A percentile compares a stretch with the other conserved stretches of the same genome.
Evolutionary conservation across 305 asterid genomes (phyloP).

Genomic region (Fraxinus angustifolia): DNA sequence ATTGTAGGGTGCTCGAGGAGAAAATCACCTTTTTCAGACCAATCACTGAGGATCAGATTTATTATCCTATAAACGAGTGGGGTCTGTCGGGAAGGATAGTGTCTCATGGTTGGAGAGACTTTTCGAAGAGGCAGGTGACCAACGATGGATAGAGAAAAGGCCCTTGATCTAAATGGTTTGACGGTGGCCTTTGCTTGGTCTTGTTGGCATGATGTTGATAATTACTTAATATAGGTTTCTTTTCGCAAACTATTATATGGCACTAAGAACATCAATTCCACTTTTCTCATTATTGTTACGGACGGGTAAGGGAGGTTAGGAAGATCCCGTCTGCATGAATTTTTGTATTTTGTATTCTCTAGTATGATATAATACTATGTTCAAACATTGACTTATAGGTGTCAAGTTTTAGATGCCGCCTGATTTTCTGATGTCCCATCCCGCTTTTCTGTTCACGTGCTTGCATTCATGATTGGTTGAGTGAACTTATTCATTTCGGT

Average conservation of each 20-base stretch:
- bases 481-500: neutral
- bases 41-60: neutral
- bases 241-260: neutral
- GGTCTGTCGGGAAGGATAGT: neutral
- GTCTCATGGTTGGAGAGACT: neutral
- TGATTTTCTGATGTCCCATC: neutral
- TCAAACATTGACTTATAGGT: neutral
- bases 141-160: neutral
- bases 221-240: neutral
- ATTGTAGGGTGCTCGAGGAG: neutral
- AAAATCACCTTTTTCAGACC: neutral
- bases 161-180: neutral
- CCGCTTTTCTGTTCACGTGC: neutral
- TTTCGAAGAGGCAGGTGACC: neutral
- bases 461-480: neutral
- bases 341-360: neutral
- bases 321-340: neutral
- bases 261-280: neutral
- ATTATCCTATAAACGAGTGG: neutral
- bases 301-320: neutral
- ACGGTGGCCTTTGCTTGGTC: neutral
- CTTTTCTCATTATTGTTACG: neutral
- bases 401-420: neutral
- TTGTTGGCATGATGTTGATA: neutral
- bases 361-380: neutral